A percentile compares a stretch with the other conserved stretches of the same genome.
Conservation (phyloP, 139 green algal genomes). For the Dunaliella sp. region DNA sequence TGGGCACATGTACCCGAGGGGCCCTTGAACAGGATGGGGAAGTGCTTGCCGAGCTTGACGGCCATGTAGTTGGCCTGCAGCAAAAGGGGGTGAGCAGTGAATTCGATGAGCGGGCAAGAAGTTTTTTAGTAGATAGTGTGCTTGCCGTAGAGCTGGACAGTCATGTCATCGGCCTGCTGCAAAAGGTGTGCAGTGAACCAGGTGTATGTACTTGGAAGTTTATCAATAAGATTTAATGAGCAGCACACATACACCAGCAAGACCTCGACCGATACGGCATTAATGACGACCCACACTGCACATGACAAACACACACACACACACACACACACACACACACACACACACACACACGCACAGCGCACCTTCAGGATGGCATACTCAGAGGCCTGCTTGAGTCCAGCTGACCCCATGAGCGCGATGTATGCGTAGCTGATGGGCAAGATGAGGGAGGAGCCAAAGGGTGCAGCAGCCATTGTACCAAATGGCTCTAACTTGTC, state of each 20-base stretch:
- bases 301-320: not conserved
- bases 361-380: slow-evolving; percentile 57
- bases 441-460: slow-evolving; percentile 94
- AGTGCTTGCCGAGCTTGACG: slow-evolving; percentile 78
- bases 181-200: not conserved
- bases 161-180: not conserved
- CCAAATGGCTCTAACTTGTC: slow-evolving; percentile 78
- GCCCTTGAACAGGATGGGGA: slow-evolving; percentile 85
- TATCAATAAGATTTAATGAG: no score
- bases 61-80: slow-evolving; percentile 97
- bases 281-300: no score
- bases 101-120: no score
- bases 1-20: slow-evolving; percentile 94
- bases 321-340: not conserved
- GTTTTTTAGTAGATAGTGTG: no score
- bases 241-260: no score
- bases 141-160: not conserved
- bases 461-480: slow-evolving; percentile 91
- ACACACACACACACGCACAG: not conserved
- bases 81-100: not conserved
- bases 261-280: no score
- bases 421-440: slow-evolving; percentile 99
- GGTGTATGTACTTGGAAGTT: no score
- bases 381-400: slow-evolving; percentile 69
- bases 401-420: slow-evolving; percentile 93